Base-by-base conservation (phyloP, 257 asterid genomes). In the Fraxinus quadrangulata region DNA sequence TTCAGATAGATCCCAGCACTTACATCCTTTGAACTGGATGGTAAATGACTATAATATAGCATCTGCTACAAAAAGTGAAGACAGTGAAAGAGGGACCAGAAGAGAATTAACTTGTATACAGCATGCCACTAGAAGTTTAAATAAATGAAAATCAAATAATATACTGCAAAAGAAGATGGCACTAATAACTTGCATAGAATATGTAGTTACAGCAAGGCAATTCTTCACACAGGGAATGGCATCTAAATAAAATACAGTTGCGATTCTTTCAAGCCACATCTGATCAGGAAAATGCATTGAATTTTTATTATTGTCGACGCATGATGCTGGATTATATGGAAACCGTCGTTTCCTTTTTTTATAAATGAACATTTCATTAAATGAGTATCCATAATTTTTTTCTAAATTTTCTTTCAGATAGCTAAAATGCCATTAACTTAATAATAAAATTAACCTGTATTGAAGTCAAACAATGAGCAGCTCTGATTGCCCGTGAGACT, bases 401-500 rank as follows among this genome's bases (percentile, higher is more conserved):
- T 21, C 68, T 12, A 61, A 61, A 21, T 61, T 61, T 61, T 61
- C 69, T 63, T 26, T 34, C 69, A 63, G 34, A 26, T 26, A 12
- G 39, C 73, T 71, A 42, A 28, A 42, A 66, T 63, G 73, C 71
- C 76, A 54, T 11, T 47, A 76, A 51, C 51, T 42, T 56, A 80
- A 73, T 17, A 79, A 79, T 40, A 75, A n/a, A 69, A 81, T 89
- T 77, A 82, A 91, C 99, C 97, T 95, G 99, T 85, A 95, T 93
- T 24, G 99, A 93, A 70, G 99, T 95, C 86, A 95, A 89, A 83
- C 99, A 95, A 84, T 93, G 99, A 81, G 99, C 99, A 75, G 99
- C 99, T 88, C 97, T 93, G 79, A 95, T 89, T 4, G 98, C 93
- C 70, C 98, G 90, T 67, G 99, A 95, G 70, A 90, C 90, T 73